These are phyloP conservation scores for Aspergillus sclerotiicarbonarius DNA, from an alignment of 495 filamentous ascomycete genomes.

Conservation along the genomic window DNA sequence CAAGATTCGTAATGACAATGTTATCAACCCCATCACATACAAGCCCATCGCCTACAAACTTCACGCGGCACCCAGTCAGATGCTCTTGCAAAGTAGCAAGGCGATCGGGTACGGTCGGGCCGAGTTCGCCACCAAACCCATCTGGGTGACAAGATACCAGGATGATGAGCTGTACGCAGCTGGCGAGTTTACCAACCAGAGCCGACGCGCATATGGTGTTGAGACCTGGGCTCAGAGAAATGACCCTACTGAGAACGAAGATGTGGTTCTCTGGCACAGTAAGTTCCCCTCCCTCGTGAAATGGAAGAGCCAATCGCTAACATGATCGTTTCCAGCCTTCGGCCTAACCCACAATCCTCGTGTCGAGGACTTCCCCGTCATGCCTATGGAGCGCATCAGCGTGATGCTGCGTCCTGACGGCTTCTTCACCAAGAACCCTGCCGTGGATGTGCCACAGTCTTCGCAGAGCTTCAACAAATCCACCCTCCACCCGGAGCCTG, in stretches of 20 bases:
- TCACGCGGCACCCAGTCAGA: conserved; percentile 69
- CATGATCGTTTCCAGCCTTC: conserved; percentile 39
- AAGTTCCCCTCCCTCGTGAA: conserved; percentile 16
- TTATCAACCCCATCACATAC: conserved; percentile 69
- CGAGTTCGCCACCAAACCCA: conserved; percentile 77
- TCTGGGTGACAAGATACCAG: conserved; percentile 77
- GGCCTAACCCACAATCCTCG: conserved; percentile 61
- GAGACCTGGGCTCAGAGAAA: conserved; percentile 52
- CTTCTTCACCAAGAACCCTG: conserved; percentile 74
- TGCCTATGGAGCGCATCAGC: conserved; percentile 62
- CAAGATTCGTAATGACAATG: conserved; percentile 71
- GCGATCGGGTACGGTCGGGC: conserved; percentile 70
- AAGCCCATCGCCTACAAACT: conserved; percentile 81
- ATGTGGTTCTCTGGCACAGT: conserved; percentile 59
- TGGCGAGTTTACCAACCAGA: conserved; percentile 87
- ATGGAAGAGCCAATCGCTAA: conserved; percentile 8
- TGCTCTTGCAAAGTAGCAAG: conserved; percentile 68
- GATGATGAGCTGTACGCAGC: conserved; percentile 80
- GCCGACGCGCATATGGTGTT: conserved; percentile 58
- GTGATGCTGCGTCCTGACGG: conserved; percentile 68
- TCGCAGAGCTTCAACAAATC: conserved; percentile 42
- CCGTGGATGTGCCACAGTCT: conserved; percentile 66
- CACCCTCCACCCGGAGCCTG: conserved; percentile 30
- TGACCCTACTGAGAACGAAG: conserved; percentile 50
- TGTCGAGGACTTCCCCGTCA: conserved; percentile 64